Conservation (phyloP, 2,329 filamentous ascomycete genomes). For the Fusarium sp. region DNA sequence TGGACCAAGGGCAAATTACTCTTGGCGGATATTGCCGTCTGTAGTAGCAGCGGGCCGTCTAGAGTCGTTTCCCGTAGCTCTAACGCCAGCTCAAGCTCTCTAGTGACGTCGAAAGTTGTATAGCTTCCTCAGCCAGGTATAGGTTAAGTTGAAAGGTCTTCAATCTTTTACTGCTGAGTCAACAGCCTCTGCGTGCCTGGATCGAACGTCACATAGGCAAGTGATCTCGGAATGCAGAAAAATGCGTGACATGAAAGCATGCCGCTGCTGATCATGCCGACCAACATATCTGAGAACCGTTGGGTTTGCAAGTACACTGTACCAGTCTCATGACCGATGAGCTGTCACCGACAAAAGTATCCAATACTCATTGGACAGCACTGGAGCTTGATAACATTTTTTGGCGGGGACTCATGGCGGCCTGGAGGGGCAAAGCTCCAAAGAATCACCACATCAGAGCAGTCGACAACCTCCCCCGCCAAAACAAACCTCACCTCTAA, state of each 20-base stretch:
- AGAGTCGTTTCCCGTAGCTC: constrained; percentile 21
- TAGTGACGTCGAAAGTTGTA: constrained; percentile 22
- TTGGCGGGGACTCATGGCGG: constrained; percentile 35
- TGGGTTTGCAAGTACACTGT: constrained; percentile 21
- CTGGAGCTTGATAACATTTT: constrained; percentile 31
- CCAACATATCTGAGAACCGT: constrained; percentile 22
- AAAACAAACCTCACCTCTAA: constrained; percentile 34
- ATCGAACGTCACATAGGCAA: constrained; percentile 16
- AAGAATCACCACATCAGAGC: constrained; percentile 39
- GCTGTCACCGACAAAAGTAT: constrained; percentile 17
- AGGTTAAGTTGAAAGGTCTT: constrained; percentile 8
- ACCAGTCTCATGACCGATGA: constrained; percentile 8
- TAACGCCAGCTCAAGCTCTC: constrained; percentile 9
- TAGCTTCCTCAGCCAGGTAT: neutral
- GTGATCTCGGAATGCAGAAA: constrained; percentile 19
- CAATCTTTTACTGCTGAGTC: constrained; percentile 4
- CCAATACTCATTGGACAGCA: constrained; percentile 30
- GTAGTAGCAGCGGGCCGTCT: constrained; percentile 20
- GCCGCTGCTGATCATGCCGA: constrained; percentile 35
- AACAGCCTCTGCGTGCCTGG: constrained; percentile 17
- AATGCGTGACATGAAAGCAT: constrained; percentile 39
- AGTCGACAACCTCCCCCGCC: constrained; percentile 37
- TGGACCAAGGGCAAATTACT: neutral
- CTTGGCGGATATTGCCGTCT: constrained; percentile 25
- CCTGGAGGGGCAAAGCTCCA: constrained; percentile 42